phyloP scores from a whole-genome alignment of 768 basidiomycete species.

The Naganishia antarctica region DNA sequence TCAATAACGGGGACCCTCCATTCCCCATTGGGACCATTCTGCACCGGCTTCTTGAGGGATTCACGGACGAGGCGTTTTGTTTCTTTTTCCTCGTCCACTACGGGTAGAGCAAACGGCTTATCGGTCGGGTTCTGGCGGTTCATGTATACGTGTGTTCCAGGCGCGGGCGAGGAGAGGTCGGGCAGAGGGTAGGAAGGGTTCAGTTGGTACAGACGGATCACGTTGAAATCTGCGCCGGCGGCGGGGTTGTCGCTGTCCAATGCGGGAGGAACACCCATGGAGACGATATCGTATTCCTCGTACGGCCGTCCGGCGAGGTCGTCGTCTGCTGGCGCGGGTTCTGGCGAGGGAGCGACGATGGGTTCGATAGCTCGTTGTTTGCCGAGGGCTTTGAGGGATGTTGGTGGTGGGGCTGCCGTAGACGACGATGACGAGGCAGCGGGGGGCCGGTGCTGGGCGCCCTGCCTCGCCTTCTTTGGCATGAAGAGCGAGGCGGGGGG shows the following conservation, averaged over 20 bases:
- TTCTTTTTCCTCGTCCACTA: background rate
- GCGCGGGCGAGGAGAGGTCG: background rate
- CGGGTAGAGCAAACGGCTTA: background rate
- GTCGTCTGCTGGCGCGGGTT: background rate
- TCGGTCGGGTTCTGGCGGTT: conserved; percentile 22
- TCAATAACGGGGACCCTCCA: conserved; percentile 19
- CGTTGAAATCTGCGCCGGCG: conserved; percentile 16
- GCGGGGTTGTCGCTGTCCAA: background rate
- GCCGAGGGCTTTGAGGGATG: conserved; percentile 11
- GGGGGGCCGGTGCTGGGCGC: background rate
- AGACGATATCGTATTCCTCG: conserved; percentile 18
- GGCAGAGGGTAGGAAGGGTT: conserved; percentile 1
- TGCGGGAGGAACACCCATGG: background rate
- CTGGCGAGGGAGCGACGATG: background rate
- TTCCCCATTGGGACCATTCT: conserved; percentile 20
- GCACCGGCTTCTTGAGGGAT: background rate
- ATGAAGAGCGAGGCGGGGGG: conserved; percentile 10
- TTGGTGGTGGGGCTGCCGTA: no score
- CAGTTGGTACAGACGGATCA: conserved; percentile 22
- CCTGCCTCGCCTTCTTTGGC: conserved; percentile 5
- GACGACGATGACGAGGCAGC: no score
- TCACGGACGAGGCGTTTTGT: background rate
- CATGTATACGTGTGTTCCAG: background rate
- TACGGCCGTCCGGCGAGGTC: background rate
- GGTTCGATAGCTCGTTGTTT: conserved; percentile 6